Base-by-base conservation (phyloP, 225 moss, liverwort and hornwort genomes). In the Polytrichum formosum region DNA sequence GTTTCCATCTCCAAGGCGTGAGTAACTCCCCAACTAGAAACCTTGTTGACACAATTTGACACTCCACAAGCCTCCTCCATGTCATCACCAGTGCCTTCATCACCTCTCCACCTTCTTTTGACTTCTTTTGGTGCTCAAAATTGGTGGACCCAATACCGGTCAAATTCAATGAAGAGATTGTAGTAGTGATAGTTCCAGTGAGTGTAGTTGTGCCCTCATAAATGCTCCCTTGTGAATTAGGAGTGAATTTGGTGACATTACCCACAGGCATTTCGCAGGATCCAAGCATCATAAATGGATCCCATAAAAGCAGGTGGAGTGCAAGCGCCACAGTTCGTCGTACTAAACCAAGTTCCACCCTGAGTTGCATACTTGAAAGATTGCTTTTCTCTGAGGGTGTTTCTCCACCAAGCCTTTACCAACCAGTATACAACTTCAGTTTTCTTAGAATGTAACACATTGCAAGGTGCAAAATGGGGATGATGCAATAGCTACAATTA, bases 1-100 rank as follows among this genome's bases (percentile, higher is more conserved):
- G 88, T 75, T 75, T 84, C 89, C 89, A 89, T 60, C 89, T 77
- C 89, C 89, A 89, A 62, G 89, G 75, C 26, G 69, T 81, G 73
- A 89, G 67, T 68, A 89, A 76, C 66, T 84, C 86, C 72, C 75
- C 75, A 61, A 89, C 79, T 28, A 89, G 1, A 76, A 89, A 89
- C 46, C 70, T 83, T 65, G 68, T 73, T 5, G 83, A 74, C 64
- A 86, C 21, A 64, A 86, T 82, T 69, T 73, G 71, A 75, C 81
- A 73, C 63, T 79, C 77, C 65, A 86, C 71, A 70, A 89, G 75
- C 23, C 60, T 79, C 71, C 69, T 84, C 89, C 89, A 89, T 53
- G 73, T 73, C 53, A 61, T 62, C 56, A 78, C 79, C 72, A 89
- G 81, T 20, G 83, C 79, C 75, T 79, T 30, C 75, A 84, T 67